Evolutionary conservation across 345 rosid genomes (phyloP).

Genomic region (Anacardium occidentale): DNA sequence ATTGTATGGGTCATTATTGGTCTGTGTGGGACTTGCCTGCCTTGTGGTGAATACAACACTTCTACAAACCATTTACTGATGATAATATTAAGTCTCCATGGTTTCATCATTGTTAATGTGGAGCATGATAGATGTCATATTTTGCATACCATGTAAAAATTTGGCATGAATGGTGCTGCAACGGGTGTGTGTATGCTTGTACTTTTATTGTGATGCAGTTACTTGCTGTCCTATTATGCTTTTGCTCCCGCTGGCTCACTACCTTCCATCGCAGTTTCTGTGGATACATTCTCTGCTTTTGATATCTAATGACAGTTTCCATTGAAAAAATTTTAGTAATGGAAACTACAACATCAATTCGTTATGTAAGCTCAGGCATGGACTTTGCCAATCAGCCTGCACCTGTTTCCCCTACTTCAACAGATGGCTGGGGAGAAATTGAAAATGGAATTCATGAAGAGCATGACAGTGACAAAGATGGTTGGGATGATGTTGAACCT

Average conservation of each 20-base stretch:
- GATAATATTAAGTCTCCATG: too few species aligned
- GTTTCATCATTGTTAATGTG: too few species aligned
- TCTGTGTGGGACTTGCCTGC: too few species aligned
- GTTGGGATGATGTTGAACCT: slow-evolving; percentile 98
- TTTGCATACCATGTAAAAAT: too few species aligned
- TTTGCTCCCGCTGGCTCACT: not conserved
- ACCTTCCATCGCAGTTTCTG: not conserved
- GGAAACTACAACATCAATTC: slow-evolving; percentile 54
- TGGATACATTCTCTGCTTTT: slow-evolving; percentile 9
- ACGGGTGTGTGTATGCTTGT: not conserved
- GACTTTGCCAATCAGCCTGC: slow-evolving; percentile 74
- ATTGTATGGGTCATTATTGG: too few species aligned
- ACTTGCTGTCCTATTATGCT: not conserved
- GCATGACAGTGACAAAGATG: slow-evolving; percentile 79
- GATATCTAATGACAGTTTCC: slow-evolving; percentile 22
- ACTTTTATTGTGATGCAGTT: not conserved
- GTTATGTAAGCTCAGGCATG: slow-evolving; percentile 51
- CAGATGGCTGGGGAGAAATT: slow-evolving; percentile 98
- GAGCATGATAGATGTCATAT: too few species aligned
- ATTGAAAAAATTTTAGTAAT: slow-evolving; percentile 34
- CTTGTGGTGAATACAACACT: too few species aligned
- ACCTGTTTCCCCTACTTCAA: slow-evolving; percentile 84
- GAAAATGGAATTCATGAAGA: slow-evolving; percentile 79
- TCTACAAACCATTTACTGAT: too few species aligned
- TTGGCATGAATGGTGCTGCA: not conserved